Evolutionary conservation across 176 grass and related monocot species (phyloP).

Genomic region (Miscanthus lutarioriparius): DNA sequence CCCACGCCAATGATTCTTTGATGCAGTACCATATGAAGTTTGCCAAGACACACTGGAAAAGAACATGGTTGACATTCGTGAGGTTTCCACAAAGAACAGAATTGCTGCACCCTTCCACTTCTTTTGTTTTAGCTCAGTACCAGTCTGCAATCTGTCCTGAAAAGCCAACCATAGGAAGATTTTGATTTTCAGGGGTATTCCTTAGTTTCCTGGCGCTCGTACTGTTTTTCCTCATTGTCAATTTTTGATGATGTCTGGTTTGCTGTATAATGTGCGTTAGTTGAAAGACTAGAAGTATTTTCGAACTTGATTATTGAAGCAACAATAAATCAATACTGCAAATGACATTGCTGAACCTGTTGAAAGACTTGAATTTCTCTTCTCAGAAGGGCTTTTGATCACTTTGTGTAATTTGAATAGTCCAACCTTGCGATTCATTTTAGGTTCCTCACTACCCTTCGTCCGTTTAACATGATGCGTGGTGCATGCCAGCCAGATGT

Average conservation of each 20-base stretch:
- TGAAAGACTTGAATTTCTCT: neutral
- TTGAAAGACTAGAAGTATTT: constrained; percentile 4
- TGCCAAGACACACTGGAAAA: neutral
- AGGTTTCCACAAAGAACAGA: neutral
- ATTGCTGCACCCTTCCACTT: neutral
- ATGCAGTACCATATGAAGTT: neutral
- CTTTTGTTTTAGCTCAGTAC: no score
- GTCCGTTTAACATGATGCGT: neutral
- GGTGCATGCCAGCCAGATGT: neutral
- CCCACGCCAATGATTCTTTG: neutral
- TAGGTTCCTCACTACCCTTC: neutral
- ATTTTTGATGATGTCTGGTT: neutral
- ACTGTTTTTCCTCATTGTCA: neutral
- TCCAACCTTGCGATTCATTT: neutral
- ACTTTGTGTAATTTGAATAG: neutral
- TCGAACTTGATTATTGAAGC: neutral
- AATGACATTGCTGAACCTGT: neutral
- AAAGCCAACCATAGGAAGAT: neutral
- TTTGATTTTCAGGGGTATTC: neutral
- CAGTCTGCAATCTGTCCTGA: neutral
- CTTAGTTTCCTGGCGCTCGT: neutral
- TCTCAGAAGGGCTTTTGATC: neutral
- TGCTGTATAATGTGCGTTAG: neutral
- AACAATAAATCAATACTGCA: neutral
- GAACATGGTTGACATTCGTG: neutral